Percentiles rank a stretch among this genome's conserved stretches.
These are phyloP conservation scores for Poronia punctata DNA, from an alignment of 495 filamentous ascomycete species.

Conservation along the genomic window DNA sequence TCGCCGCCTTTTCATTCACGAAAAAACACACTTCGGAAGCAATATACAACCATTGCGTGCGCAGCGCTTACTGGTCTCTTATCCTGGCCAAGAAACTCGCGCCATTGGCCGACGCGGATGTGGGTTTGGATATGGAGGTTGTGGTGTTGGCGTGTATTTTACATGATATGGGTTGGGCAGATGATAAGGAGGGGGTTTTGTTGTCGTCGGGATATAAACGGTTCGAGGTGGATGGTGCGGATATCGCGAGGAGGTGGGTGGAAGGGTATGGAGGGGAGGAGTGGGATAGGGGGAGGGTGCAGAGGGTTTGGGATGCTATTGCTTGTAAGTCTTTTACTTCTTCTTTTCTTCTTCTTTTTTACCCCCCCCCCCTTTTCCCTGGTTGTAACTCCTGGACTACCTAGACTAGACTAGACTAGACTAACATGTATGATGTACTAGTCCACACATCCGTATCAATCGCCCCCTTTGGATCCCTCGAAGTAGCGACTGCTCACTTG, in stretches of 20 bases:
- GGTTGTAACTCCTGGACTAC: too few relatives aligned
- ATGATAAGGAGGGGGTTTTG: constrained; percentile 10
- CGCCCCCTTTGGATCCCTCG: constrained; percentile 36
- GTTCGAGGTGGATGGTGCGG: constrained; percentile 52
- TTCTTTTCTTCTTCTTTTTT: neutral
- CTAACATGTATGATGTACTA: too few relatives aligned
- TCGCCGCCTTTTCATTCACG: constrained; percentile 33
- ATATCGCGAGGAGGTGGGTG: constrained; percentile 40
- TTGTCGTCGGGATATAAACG: constrained; percentile 35
- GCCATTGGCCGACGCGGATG: constrained; percentile 9
- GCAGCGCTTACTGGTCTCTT: constrained; percentile 38
- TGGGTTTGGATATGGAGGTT: constrained; percentile 32
- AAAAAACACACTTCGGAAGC: constrained; percentile 24
- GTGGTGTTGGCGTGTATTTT: constrained; percentile 40
- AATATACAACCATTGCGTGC: constrained; percentile 44
- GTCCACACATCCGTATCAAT: constrained; percentile 40
- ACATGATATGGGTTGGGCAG: constrained; percentile 48
- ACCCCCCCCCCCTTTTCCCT: neutral
- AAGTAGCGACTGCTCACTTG: constrained; percentile 31
- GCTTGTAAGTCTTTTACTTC: constrained; percentile 18
- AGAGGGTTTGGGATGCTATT: constrained; percentile 50
- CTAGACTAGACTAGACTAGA: too few relatives aligned
- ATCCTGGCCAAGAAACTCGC: constrained; percentile 32
- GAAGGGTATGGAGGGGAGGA: constrained; percentile 9
- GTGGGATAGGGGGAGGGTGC: constrained; percentile 33